A percentile compares a stretch with the other conserved stretches of the same genome.
phyloP scores from a whole-genome alignment of 768 basidiomycete species.

The Russula dissimulans region DNA sequence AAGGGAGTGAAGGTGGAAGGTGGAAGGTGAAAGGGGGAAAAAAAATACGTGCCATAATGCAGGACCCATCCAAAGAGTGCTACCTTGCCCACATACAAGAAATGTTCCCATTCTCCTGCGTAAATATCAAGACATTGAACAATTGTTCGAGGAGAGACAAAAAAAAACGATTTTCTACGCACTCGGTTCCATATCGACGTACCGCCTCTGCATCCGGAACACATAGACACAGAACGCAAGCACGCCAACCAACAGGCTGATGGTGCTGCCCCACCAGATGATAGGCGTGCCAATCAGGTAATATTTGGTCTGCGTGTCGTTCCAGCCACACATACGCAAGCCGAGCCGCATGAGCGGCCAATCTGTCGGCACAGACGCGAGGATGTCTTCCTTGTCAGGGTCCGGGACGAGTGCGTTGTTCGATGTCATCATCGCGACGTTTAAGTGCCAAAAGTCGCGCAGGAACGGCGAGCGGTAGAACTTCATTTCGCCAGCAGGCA shows the following conservation, averaged over 20 bases:
- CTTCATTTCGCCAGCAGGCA: conserved; percentile 75
- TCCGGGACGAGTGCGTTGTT: conserved; percentile 97
- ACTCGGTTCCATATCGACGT: conserved; percentile 85
- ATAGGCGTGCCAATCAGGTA: conserved; percentile 90
- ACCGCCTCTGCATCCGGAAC: conserved; percentile 79
- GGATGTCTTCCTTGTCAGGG: conserved; percentile 96
- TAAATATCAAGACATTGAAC: not conserved
- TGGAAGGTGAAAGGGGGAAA: no score
- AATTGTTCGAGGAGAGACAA: not conserved
- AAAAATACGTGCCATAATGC: conserved; percentile 62
- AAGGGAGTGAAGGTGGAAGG: not conserved
- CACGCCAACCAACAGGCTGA: conserved; percentile 51
- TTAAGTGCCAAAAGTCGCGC: conserved; percentile 96
- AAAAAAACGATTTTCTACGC: conserved; percentile 25
- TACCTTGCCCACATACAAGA: conserved; percentile 85
- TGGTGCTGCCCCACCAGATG: conserved; percentile 79
- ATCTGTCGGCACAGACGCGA: conserved; percentile 85
- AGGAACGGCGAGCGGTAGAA: conserved; percentile 88
- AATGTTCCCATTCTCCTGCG: conserved; percentile 87
- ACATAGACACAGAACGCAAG: conserved; percentile 57
- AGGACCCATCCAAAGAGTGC: conserved; percentile 87
- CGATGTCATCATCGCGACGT: conserved; percentile 99
- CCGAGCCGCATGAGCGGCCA: conserved; percentile 92
- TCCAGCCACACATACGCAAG: conserved; percentile 97
- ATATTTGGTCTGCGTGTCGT: conserved; percentile 77